These are phyloP conservation scores for Escallonia rubra DNA, from an alignment of 129 eudicot species.

Conservation along the genomic window DNA sequence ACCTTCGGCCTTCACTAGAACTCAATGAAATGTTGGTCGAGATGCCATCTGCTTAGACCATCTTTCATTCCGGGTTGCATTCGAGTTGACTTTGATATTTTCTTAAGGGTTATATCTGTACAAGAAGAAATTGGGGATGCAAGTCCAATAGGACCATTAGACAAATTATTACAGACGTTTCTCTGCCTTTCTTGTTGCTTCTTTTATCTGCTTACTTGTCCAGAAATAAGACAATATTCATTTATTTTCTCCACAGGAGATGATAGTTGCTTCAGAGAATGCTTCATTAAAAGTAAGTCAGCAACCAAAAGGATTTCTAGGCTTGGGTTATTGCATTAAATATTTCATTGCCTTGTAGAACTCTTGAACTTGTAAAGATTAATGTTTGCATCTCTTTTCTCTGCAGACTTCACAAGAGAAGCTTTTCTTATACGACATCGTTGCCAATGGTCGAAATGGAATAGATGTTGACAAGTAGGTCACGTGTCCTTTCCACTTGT, in stretches of 20 bases:
- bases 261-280: conserved; percentile 65
- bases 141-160: background rate
- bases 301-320: conserved; percentile 3
- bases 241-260: conserved; percentile 45
- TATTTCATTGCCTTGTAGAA: background rate
- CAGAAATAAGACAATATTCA: background rate
- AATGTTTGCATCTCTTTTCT: background rate
- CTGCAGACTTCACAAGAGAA: conserved; percentile 66
- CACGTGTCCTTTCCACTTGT: conserved; percentile 13
- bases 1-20: conserved; percentile 1
- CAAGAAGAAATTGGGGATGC: background rate
- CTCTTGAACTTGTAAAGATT: background rate
- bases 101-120: background rate
- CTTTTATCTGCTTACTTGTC: background rate
- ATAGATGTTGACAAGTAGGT: conserved; percentile 94
- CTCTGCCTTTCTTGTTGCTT: background rate
- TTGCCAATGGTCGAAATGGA: conserved; percentile 96
- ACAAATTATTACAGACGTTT: background rate
- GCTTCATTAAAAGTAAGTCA: conserved; percentile 43
- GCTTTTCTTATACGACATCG: conserved; percentile 85
- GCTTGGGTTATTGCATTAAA: background rate
- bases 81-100: background rate
- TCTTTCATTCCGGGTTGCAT: background rate
- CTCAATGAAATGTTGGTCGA: background rate
- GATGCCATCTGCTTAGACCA: background rate